Percentiles rank a stretch among this genome's conserved stretches.
Conservation (phyloP, 495 filamentous ascomycete species). For the Lichenothelia convexa region DNA sequence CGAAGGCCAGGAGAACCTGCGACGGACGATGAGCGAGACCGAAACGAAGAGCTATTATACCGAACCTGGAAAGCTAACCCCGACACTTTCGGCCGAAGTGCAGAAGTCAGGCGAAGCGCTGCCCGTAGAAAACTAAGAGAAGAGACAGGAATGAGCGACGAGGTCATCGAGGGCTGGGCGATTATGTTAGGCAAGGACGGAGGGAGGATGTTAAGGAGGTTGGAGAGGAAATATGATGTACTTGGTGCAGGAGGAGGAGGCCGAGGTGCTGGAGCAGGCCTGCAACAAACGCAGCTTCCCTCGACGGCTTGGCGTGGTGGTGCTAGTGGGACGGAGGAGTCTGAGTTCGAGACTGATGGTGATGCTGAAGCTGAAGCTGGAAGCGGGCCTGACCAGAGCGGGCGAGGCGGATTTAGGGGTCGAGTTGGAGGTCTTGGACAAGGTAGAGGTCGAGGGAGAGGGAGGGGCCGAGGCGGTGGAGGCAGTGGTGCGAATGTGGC, state of each 20-base stretch:
- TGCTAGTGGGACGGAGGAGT: slow-evolving; percentile 27
- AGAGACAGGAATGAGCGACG: slow-evolving; percentile 79
- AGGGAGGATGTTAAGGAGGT: slow-evolving; percentile 32
- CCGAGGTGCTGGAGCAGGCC: slow-evolving; percentile 38
- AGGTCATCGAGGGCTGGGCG: slow-evolving; percentile 86
- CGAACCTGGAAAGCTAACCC: slow-evolving; percentile 42
- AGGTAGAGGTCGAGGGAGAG: slow-evolving; percentile 28
- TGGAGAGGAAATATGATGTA: slow-evolving; percentile 54
- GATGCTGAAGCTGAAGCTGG: too few relatives aligned
- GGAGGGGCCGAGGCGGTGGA: slow-evolving; percentile 25
- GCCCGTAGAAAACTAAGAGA: slow-evolving; percentile 44
- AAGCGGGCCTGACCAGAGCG: slow-evolving; percentile 11
- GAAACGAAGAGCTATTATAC: slow-evolving; percentile 38
- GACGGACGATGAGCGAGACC: slow-evolving; percentile 9
- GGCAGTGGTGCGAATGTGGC: slow-evolving; percentile 38
- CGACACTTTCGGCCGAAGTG: slow-evolving; percentile 48
- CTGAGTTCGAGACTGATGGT: slow-evolving; percentile 21
- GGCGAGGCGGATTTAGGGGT: slow-evolving; percentile 20
- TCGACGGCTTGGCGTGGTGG: slow-evolving; percentile 42
- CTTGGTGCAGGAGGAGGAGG: too few relatives aligned
- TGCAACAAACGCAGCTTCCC: slow-evolving; percentile 39
- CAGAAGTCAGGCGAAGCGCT: slow-evolving; percentile 43
- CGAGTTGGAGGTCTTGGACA: slow-evolving; percentile 31
- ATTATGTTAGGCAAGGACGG: slow-evolving; percentile 63
- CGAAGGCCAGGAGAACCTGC: too few relatives aligned